A percentile compares a stretch with the other conserved stretches of the same genome.
Evolutionary conservation across 2,329 filamentous ascomycete genomes (phyloP).

Genomic region (Teratosphaeria epicoccoides): DNA sequence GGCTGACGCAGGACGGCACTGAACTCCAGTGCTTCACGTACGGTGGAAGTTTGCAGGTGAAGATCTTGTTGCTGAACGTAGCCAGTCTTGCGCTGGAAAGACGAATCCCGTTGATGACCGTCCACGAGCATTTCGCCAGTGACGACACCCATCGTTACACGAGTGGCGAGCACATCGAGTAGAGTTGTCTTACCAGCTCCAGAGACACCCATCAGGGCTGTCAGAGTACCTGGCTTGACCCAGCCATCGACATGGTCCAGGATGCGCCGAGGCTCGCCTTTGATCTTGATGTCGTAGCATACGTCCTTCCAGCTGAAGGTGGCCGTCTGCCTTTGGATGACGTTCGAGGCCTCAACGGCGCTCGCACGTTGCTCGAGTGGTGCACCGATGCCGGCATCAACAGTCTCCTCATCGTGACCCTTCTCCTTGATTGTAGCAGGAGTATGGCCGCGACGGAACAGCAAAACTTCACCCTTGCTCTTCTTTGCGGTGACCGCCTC

Average conservation of each 20-base stretch:
- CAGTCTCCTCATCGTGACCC: constrained; percentile 32
- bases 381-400: constrained; percentile 20
- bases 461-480: constrained; percentile 41
- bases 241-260: constrained; percentile 81
- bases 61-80: constrained; percentile 92
- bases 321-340: constrained; percentile 54
- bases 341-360: constrained; percentile 31
- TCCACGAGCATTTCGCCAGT: constrained; percentile 80
- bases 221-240: constrained; percentile 86
- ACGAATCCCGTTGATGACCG: constrained; percentile 60
- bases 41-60: constrained; percentile 72
- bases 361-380: constrained; percentile 26
- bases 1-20: constrained; percentile 79
- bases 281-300: constrained; percentile 71
- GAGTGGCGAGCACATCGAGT: constrained; percentile 72
- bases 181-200: constrained; percentile 93
- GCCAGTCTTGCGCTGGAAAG: constrained; percentile 84
- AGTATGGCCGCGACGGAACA: constrained; percentile 38
- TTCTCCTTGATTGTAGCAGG: constrained; percentile 43
- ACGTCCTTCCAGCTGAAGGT: constrained; percentile 82
- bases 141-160: constrained; percentile 81
- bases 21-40: constrained; percentile 79
- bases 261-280: constrained; percentile 62
- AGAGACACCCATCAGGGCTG: constrained; percentile 81
- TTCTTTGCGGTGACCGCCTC: constrained; percentile 40